Conservation (phyloP, 1,284 basidiomycete genomes). For the Boletus smithii region DNA sequence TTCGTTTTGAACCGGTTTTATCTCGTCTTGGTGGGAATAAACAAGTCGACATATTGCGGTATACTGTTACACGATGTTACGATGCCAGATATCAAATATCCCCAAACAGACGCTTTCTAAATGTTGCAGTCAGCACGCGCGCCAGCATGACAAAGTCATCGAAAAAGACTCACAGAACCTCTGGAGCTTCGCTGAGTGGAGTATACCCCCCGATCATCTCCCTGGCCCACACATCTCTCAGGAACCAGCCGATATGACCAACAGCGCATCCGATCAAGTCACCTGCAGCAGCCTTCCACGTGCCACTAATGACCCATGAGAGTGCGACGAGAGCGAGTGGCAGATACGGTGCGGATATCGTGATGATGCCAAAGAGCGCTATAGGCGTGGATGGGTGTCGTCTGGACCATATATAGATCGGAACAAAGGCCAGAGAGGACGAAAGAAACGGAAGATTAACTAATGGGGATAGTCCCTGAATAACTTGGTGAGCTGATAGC, state of each 20-base stretch:
- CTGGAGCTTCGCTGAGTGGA: slow-evolving; percentile 76
- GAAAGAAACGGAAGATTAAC: slow-evolving; percentile 90
- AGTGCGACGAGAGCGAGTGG: slow-evolving; percentile 88
- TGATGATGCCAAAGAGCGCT: slow-evolving; percentile 90
- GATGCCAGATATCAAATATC: slow-evolving; percentile 39
- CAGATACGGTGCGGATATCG: slow-evolving; percentile 93
- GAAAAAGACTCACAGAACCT: slow-evolving; percentile 62
- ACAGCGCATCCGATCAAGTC: slow-evolving; percentile 88
- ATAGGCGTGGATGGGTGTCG: slow-evolving; percentile 93
- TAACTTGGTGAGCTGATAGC: slow-evolving; percentile 2
- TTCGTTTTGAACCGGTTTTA: no score
- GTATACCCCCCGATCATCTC: slow-evolving; percentile 83
- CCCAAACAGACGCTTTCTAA: slow-evolving; percentile 64
- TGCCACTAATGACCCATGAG: slow-evolving; percentile 87
- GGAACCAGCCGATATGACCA: slow-evolving; percentile 90
- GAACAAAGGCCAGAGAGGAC: slow-evolving; percentile 84
- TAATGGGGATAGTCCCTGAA: slow-evolving; percentile 75
- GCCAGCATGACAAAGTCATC: background rate
- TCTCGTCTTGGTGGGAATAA: background rate
- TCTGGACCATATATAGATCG: slow-evolving; percentile 96
- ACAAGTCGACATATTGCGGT: slow-evolving; percentile 1
- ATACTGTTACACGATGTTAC: slow-evolving; percentile 11
- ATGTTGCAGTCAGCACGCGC: slow-evolving; percentile 3
- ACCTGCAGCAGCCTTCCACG: slow-evolving; percentile 80
- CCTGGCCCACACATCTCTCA: slow-evolving; percentile 91